Evolutionary conservation across 2,329 filamentous ascomycete species (phyloP).

Genomic region (Zymoseptoria ardabiliae): DNA sequence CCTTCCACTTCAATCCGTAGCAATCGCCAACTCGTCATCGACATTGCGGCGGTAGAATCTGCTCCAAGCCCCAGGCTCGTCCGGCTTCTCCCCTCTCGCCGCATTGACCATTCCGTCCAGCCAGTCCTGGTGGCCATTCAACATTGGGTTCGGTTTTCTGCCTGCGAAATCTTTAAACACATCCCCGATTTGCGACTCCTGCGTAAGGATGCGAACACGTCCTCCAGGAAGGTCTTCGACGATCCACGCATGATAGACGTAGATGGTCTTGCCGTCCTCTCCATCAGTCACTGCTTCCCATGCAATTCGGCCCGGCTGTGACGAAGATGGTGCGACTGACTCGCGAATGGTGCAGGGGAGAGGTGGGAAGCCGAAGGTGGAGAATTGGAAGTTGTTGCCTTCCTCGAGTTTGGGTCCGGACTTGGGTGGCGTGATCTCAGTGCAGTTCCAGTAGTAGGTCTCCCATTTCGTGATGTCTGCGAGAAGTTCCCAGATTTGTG

Average conservation of each 20-base stretch:
- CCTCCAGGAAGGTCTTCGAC: conserved; percentile 28
- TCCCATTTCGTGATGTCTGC: conserved; percentile 30
- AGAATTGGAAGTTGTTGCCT: conserved; percentile 28
- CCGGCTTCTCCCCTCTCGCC: conserved; percentile 15
- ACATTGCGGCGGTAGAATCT: not conserved
- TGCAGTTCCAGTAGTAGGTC: conserved; percentile 30
- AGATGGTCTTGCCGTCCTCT: conserved; percentile 20
- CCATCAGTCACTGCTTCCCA: conserved; percentile 19
- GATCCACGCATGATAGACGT: conserved; percentile 33
- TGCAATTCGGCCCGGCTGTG: conserved; percentile 13
- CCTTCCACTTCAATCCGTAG: not conserved
- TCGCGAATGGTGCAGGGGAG: conserved; percentile 25
- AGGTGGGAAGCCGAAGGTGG: conserved; percentile 31
- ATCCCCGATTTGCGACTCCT: conserved; percentile 31
- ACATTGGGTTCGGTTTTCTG: conserved; percentile 30
- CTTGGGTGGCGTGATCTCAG: conserved; percentile 24
- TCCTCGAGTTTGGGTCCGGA: conserved; percentile 22
- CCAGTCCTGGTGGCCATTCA: conserved; percentile 34
- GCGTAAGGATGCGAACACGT: conserved; percentile 31
- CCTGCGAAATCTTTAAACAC: conserved; percentile 22
- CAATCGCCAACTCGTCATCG: not conserved
- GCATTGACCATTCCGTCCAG: conserved; percentile 29
- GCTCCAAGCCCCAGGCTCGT: conserved; percentile 10
- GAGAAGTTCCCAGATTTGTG: conserved; percentile 29
- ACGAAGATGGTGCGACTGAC: conserved; percentile 9